Base-by-base conservation (phyloP, 1,139 yeast species). In the Taphrina betulina region DNA sequence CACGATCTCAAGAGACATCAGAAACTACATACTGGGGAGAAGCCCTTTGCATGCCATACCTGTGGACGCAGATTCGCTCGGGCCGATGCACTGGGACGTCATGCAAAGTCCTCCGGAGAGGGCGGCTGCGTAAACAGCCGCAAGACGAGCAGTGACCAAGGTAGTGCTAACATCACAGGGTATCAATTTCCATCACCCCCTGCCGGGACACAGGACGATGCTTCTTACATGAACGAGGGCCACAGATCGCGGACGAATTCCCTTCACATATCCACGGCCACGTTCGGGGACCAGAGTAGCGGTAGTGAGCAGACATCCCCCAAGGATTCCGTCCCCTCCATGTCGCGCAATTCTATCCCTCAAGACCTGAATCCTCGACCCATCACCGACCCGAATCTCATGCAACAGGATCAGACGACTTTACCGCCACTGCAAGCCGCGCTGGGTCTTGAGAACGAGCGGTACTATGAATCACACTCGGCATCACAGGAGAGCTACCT, bases 1-100 rank as follows among this genome's bases (percentile, higher is more conserved):
- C 92, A 85, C 67, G 95, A 86, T 67, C 73, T 85, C 63, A 83
- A 81, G 65, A 74, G 95, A 43, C 95, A 86, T 65, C 79, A 79
- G 61, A 83, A 82, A 67, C 73, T 83, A 33, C 95, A 86, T 65
- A 79, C 89, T 0, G 92, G 92, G 36, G 88, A 81, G 63, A 81
- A 79, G 66, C 90, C 92, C 1, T 83, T 72, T 66, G 69, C 68
- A 31, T 85, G 95, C 68, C 71, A 69, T 7, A 72, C 72, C 56
- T 86, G 95, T 68, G 78, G 79, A 12, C 74, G 86, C 48, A 72
- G 76, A 53, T 86, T 86, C 71, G 88, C 94, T 1, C 72, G 95
- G 26, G 82, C 83, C 1, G 95, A 86, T 68, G 90, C 95, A 0
- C 73, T 86, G 34, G 77, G 81, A 2, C 73, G 95, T 56, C 87